A percentile compares a stretch with the other conserved stretches of the same genome.
These are phyloP conservation scores for Salvia hispanica DNA, from an alignment of 257 asterid genomes.

Conservation along the genomic window DNA sequence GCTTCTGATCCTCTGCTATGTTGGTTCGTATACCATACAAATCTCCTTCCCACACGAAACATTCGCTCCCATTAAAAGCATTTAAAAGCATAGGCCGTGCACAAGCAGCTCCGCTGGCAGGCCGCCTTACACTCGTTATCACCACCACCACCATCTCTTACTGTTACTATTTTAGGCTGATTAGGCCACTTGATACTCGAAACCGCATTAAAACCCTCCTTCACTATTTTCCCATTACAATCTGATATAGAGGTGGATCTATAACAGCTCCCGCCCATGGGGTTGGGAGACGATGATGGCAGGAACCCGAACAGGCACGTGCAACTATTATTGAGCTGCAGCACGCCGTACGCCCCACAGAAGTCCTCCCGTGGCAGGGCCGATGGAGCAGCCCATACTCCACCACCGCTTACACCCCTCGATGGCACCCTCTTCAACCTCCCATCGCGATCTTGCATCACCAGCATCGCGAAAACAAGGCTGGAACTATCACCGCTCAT, in stretches of 20 bases:
- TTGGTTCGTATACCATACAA: constrained; percentile 5
- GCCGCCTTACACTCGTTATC: constrained; percentile 28
- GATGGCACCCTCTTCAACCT: constrained; percentile 24
- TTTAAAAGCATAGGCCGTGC: constrained; percentile 41
- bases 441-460: constrained; percentile 26
- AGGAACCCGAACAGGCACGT: constrained; percentile 38
- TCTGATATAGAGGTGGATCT: constrained; percentile 28
- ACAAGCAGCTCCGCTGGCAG: constrained; percentile 34
- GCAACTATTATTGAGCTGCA: not conserved
- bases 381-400: not conserved
- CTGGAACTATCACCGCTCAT: too few species aligned
- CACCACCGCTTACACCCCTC: not conserved
- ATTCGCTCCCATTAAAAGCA: constrained; percentile 21
- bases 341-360: constrained; percentile 42
- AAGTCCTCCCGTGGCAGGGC: not conserved
- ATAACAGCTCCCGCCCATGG: constrained; percentile 11
- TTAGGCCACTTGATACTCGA: constrained; percentile 21
- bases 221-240: constrained; percentile 21
- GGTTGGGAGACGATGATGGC: not conserved
- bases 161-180: not conserved
- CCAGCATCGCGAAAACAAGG: constrained; percentile 29
- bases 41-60: constrained; percentile 42
- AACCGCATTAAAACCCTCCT: constrained; percentile 25
- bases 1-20: not conserved
- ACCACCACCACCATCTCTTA: not conserved